A percentile compares a stretch with the other conserved stretches of the same genome.
Evolutionary conservation across 257 asterid genomes (phyloP).

Genomic region (Solanum appendiculatum): DNA sequence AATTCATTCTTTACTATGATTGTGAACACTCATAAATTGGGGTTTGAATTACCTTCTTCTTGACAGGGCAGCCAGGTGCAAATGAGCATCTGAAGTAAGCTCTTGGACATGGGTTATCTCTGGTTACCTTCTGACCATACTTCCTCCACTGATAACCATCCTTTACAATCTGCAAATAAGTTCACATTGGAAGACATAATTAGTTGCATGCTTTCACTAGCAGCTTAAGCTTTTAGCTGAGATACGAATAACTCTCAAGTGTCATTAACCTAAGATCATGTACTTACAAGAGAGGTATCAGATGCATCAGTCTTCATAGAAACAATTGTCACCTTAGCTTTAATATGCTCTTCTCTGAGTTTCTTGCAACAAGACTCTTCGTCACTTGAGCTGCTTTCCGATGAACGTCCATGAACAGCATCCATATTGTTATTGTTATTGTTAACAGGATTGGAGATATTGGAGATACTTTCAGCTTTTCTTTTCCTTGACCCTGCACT

Average conservation of each 20-base stretch:
- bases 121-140: conserved; percentile 91
- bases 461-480: conserved; percentile 32
- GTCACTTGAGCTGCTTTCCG: conserved; percentile 78
- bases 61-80: conserved; percentile 90
- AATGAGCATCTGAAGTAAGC: conserved; percentile 93
- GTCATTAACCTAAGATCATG: not conserved
- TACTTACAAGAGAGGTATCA: conserved; percentile 82
- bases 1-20: not conserved
- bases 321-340: conserved; percentile 51
- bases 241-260: not conserved
- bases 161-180: conserved; percentile 51
- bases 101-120: conserved; percentile 94
- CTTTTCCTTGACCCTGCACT: conserved; percentile 47
- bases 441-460: not conserved
- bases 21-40: not conserved
- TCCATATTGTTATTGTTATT: not conserved
- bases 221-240: not conserved
- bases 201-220: not conserved
- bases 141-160: conserved; percentile 98
- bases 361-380: conserved; percentile 65
- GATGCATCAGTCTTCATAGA: conserved; percentile 55
- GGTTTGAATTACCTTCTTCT: conserved; percentile 59
- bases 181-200: not conserved
- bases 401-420: not conserved
- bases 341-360: conserved; percentile 34